Percentiles rank a stretch among this genome's conserved stretches.
Evolutionary conservation across 2,329 filamentous ascomycete species (phyloP).

Genomic region (Pochonia chlamydosporia): DNA sequence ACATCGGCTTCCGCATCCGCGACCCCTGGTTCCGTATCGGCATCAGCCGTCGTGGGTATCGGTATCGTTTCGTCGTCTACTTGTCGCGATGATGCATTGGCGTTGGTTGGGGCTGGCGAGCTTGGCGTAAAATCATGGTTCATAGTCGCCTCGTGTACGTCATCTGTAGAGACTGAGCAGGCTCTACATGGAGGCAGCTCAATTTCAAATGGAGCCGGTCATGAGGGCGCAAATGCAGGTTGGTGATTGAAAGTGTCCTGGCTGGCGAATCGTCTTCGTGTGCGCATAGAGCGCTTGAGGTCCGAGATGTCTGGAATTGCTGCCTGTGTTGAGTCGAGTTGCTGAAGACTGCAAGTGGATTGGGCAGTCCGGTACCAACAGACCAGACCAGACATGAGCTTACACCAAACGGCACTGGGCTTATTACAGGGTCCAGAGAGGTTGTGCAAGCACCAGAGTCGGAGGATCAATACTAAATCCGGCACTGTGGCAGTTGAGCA

Average conservation of each 20-base stretch:
- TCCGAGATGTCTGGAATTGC: too few relatives aligned
- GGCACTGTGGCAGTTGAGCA: background rate
- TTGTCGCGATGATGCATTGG: constrained; percentile 10
- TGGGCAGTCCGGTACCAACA: too few relatives aligned
- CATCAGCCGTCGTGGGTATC: background rate
- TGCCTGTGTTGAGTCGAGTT: too few relatives aligned
- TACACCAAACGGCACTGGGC: too few relatives aligned
- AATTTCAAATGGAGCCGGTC: constrained; percentile 12
- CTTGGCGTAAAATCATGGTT: constrained; percentile 43
- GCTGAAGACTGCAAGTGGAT: too few relatives aligned
- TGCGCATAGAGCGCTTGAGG: background rate
- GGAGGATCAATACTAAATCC: constrained; percentile 4
- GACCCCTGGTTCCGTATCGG: background rate
- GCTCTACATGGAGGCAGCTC: constrained; percentile 24
- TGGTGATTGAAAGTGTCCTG: background rate
- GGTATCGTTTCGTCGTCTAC: background rate
- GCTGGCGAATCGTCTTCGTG: too few relatives aligned
- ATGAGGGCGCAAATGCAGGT: constrained; percentile 12
- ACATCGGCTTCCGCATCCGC: background rate
- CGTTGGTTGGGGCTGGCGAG: constrained; percentile 29
- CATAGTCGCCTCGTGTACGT: constrained; percentile 36
- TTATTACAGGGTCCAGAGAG: too few relatives aligned
- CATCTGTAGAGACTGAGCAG: constrained; percentile 24
- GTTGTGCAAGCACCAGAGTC: background rate
- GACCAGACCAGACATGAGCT: too few relatives aligned